Conservation (phyloP, 805 yeast species). For the Saccharomycopsis sp. region DNA sequence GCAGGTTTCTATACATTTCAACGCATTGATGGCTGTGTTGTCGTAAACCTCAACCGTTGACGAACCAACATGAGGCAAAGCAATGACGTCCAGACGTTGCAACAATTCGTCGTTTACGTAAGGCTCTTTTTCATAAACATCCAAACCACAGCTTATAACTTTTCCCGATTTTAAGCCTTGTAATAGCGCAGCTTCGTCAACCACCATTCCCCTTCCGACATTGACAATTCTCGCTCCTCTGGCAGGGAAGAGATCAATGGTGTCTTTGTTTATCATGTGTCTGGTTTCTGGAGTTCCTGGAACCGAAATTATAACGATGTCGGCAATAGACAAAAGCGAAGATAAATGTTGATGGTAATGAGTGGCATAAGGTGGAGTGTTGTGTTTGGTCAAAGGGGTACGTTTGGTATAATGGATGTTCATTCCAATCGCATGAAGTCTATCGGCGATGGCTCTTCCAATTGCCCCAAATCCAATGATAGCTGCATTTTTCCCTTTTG, state of each 20-base stretch:
- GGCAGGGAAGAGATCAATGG: constrained; percentile 32
- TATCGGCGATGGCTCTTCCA: constrained; percentile 46
- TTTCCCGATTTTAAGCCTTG: constrained; percentile 36
- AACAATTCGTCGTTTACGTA: constrained; percentile 26
- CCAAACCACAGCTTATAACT: constrained; percentile 51
- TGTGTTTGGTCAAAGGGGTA: constrained; percentile 29
- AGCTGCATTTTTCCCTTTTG: constrained; percentile 45
- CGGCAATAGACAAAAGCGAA: constrained; percentile 35
- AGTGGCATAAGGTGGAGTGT: constrained; percentile 30
- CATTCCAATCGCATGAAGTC: constrained; percentile 51
- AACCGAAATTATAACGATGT: constrained; percentile 47
- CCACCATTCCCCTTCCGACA: constrained; percentile 52
- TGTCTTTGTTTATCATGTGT: constrained; percentile 39
- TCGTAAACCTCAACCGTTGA: constrained; percentile 43
- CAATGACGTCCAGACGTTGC: constrained; percentile 36
- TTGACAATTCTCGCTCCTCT: constrained; percentile 45
- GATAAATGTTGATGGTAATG: constrained; percentile 31
- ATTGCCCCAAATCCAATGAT: constrained; percentile 58
- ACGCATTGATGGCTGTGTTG: constrained; percentile 37
- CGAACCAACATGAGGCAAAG: constrained; percentile 62
- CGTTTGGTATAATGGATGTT: constrained; percentile 50
- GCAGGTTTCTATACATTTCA: constrained; percentile 38
- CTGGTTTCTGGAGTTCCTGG: constrained; percentile 50
- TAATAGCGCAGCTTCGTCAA: constrained; percentile 46
- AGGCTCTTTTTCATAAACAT: constrained; percentile 57